Base-by-base conservation (phyloP, 495 filamentous ascomycete genomes). In the Penicillium angulare region DNA sequence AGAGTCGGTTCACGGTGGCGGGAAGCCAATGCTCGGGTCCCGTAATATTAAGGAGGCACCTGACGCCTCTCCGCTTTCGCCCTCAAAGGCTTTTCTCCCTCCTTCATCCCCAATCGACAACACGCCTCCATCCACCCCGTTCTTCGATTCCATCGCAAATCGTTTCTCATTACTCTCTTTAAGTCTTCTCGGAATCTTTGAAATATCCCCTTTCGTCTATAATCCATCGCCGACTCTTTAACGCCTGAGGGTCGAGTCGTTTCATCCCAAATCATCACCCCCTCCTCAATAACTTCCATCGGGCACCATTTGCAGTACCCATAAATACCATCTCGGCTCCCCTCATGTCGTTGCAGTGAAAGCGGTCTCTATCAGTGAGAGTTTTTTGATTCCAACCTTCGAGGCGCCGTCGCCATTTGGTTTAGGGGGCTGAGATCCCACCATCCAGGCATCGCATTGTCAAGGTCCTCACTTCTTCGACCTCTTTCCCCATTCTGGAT, bases 1-100 rank as follows among this genome's bases (percentile, higher is more conserved):
- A 31, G 27, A 52, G 49, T 43, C 29, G 46, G 38, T 57, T 51
- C 22, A 49, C 49, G 47, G 62, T 65, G 59, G 59, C 59, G 58
- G 59, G 52, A 56, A 49, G 50, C 49, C 53, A 57, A 35, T 44
- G 43, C 47, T 60, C 47, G 54, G 59, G 49, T 60, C 46, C 54
- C 43, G 56, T 63, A 65, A 63, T 65, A 65, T 65, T 65, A 60
- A 63, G 62, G 62, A 65, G 62, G 56, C 59, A 65, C 62, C 59
- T 65, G 62, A 65, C 62, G 56, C 59, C 57, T 65, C 62, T 65
- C 62, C 62, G 62, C 62, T 65, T 65, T 63, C 54, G 55, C 58
- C 53, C 50, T 58, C 53, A 61, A 64, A 62, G 54, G 56, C 60
- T 62, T 62, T 65, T 61, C 55, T 53, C 59, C 53, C 59, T 48